These are phyloP conservation scores for Globisporangium nodosum DNA, from an alignment of 352 stramenopile species.

Conservation along the genomic window DNA sequence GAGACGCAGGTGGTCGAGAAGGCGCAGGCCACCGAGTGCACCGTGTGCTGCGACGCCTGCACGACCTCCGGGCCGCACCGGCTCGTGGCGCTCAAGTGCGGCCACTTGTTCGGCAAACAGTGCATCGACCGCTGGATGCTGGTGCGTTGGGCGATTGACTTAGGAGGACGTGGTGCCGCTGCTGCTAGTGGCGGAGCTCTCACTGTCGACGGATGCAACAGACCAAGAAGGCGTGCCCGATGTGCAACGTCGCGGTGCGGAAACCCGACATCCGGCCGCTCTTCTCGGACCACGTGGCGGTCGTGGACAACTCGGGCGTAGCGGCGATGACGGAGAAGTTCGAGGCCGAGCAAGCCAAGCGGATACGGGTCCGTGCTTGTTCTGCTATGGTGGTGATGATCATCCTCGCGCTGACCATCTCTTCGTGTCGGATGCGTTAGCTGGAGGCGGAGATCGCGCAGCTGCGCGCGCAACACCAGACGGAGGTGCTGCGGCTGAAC, in stretches of 20 bases:
- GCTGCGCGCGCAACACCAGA: constrained; percentile 4
- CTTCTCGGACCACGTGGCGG: constrained; percentile 67
- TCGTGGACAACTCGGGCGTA: constrained; percentile 68
- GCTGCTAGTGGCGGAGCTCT: background rate
- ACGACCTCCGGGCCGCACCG: constrained; percentile 52
- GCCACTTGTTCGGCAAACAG: constrained; percentile 67
- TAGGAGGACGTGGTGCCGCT: background rate
- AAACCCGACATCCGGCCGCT: constrained; percentile 50
- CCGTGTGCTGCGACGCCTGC: constrained; percentile 70
- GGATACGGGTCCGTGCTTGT: constrained; percentile 17
- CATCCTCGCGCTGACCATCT: too few relatives aligned
- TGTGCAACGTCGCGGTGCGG: constrained; percentile 46
- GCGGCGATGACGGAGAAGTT: constrained; percentile 56
- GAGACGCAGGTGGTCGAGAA: constrained; percentile 24
- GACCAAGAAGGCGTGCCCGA: constrained; percentile 34
- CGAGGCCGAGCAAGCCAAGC: constrained; percentile 43
- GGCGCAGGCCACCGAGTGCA: constrained; percentile 60
- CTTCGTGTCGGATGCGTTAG: background rate
- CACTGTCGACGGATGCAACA: background rate
- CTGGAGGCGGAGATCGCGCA: background rate
- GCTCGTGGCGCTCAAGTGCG: constrained; percentile 67
- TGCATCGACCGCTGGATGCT: constrained; percentile 73
- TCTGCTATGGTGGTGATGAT: background rate
- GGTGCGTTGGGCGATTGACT: constrained; percentile 4
- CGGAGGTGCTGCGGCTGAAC: background rate